Base-by-base conservation (phyloP, 2,329 filamentous ascomycete genomes). In the Arthrobotrys pseudoclavata region DNA sequence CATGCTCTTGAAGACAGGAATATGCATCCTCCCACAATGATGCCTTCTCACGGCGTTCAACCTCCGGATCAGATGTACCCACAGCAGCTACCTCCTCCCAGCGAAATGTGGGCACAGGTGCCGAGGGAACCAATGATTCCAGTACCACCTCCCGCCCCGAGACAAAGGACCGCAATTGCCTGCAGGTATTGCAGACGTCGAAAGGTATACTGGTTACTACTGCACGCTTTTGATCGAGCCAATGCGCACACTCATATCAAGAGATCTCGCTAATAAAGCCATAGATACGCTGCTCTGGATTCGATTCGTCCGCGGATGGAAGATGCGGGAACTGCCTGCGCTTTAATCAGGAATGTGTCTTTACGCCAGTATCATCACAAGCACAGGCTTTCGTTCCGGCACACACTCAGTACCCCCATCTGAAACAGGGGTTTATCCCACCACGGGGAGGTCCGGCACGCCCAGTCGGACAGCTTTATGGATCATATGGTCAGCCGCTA, bases 271-370 rank as follows among this genome's bases (percentile, higher is more conserved):
- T 42, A 80, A 60, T 55, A 22, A n/a, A 76, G 12, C n/a, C 4
- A 72, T 83, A 92, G 91, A 92, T 92, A 83, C 89, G 91, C 76
- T 93, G 91, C 85, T 92, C 91, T 3, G 91, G 91, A 29, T 93
- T 92, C 82, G 91, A 92, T 81, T 88, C 87, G 70, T 91, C 90
- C 45, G 88, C 90, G 45, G 89, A 92, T 83, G 91, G 91, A 76
- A 88, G 90, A 76, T 93, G 91, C 85, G 88, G 87, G 81, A 92
- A 92, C 83, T 93, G 91, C 82, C 86, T 90, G 79, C 87, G 91
- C 57, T 93, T 92, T 84, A 90, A 91, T 80, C 91, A 92, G 83
- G 90, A 92, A 82, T 93, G 91, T 84, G 89, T 93, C 84, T 93
- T 93, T 84, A 92, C 90, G 0, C 91, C 91, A 1, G 91, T 93